phyloP scores from a whole-genome alignment of 169 alveolate genomes.

The Cyclospora cayetanensis region DNA sequence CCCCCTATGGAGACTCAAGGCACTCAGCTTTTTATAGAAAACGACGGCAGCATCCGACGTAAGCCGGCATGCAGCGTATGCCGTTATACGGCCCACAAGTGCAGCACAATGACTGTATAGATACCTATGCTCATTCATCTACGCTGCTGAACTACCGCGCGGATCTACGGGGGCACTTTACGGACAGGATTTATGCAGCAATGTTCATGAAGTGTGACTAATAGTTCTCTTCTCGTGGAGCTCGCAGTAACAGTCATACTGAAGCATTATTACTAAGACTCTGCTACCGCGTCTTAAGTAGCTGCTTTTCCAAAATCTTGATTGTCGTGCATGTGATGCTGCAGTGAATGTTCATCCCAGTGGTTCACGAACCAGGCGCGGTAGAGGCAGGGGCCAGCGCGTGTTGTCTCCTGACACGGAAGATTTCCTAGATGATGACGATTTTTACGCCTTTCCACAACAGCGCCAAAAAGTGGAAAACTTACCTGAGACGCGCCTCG shows the following conservation, averaged over 20 bases:
- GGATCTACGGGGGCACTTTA: too few species aligned
- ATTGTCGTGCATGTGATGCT: not conserved
- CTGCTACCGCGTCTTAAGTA: too few species aligned
- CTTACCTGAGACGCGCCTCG: not conserved
- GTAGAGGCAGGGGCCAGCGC: not conserved
- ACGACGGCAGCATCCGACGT: not conserved
- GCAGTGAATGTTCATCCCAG: not conserved
- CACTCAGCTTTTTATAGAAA: not conserved
- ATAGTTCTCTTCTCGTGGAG: too few species aligned
- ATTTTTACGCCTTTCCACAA: not conserved
- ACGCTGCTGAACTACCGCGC: too few species aligned
- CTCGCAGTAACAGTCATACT: too few species aligned
- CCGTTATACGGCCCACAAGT: not conserved
- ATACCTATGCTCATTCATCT: too few species aligned
- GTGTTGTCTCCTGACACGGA: not conserved
- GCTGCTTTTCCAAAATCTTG: too few species aligned
- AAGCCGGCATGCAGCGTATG: not conserved
- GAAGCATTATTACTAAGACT: too few species aligned
- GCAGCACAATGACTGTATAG: not conserved
- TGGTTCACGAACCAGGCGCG: not conserved
- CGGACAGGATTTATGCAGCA: too few species aligned
- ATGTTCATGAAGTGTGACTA: too few species aligned
- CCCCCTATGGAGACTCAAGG: not conserved
- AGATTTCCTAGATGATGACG: not conserved
- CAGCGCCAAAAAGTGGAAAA: not conserved